Evolutionary conservation across 345 rosid genomes (phyloP).

Genomic region (Gossypium australe): DNA sequence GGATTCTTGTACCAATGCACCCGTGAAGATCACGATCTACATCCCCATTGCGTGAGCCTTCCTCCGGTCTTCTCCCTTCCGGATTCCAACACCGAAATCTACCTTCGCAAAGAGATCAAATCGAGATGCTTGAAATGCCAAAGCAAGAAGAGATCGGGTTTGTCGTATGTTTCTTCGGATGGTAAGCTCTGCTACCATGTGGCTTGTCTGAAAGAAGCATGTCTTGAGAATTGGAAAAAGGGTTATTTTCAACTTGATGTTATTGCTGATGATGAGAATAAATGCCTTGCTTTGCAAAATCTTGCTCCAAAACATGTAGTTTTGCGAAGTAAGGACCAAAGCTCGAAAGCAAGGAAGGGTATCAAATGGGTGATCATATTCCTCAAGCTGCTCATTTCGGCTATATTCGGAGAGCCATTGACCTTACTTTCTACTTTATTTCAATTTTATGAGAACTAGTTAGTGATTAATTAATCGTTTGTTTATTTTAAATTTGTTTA

Average conservation of each 20-base stretch:
- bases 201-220: neutral
- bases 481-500: too few species aligned
- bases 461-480: neutral
- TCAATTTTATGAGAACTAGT: neutral
- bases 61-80: neutral
- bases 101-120: neutral
- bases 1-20: slow-evolving; percentile 2
- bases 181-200: neutral
- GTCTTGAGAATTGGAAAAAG: neutral
- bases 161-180: neutral
- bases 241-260: neutral
- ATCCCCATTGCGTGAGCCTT: slow-evolving; percentile 8
- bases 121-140: neutral
- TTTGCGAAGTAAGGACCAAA: neutral
- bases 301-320: neutral
- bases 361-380: neutral
- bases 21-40: neutral
- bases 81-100: neutral
- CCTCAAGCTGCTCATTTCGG: neutral
- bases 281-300: neutral
- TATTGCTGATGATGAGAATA: neutral
- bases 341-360: neutral
- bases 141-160: neutral
- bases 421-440: neutral
- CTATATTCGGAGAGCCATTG: neutral